These are phyloP conservation scores for Cytospora schulzeri DNA, from an alignment of 2,329 filamentous ascomycete species.

Conservation along the genomic window DNA sequence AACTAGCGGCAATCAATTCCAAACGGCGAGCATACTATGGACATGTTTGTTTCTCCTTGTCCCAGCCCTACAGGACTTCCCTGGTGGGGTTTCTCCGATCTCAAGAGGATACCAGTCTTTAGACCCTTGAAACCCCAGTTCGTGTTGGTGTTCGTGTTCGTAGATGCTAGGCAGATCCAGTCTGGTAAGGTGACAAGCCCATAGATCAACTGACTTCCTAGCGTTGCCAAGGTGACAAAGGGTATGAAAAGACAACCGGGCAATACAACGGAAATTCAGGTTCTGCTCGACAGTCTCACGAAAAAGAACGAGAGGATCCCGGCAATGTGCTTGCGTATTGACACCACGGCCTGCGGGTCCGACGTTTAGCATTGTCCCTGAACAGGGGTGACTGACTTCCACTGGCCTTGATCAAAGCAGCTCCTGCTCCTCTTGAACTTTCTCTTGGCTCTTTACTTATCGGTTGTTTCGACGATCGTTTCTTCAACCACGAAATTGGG, in stretches of 20 bases:
- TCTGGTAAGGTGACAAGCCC: slow-evolving; percentile 20
- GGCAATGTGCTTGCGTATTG: slow-evolving; percentile 5
- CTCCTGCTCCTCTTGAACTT: slow-evolving; percentile 4
- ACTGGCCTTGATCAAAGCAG: slow-evolving; percentile 9
- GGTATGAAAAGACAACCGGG: slow-evolving; percentile 8
- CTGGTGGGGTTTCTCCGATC: no score
- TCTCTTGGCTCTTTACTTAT: slow-evolving; percentile 5
- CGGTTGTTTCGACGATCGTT: slow-evolving; percentile 13
- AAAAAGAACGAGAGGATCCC: slow-evolving; percentile 8
- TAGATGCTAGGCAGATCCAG: no score
- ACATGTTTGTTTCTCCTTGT: no score
- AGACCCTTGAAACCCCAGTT: no score
- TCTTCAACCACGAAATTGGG: not conserved
- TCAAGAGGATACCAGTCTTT: no score
- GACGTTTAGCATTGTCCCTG: slow-evolving; percentile 21
- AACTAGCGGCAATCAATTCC: no score
- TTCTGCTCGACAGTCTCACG: not conserved
- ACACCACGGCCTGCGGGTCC: slow-evolving; percentile 11
- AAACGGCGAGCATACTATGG: no score
- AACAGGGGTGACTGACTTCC: slow-evolving; percentile 1
- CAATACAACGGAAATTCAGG: not conserved
- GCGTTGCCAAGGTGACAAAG: slow-evolving; percentile 8
- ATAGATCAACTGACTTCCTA: slow-evolving; percentile 21
- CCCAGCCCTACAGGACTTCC: no score
- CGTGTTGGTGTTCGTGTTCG: no score